Evolutionary conservation across 805 yeast genomes (phyloP), one percentile per base, ranked within the genome.

Genomic region (Lachancea fermentati): DNA sequence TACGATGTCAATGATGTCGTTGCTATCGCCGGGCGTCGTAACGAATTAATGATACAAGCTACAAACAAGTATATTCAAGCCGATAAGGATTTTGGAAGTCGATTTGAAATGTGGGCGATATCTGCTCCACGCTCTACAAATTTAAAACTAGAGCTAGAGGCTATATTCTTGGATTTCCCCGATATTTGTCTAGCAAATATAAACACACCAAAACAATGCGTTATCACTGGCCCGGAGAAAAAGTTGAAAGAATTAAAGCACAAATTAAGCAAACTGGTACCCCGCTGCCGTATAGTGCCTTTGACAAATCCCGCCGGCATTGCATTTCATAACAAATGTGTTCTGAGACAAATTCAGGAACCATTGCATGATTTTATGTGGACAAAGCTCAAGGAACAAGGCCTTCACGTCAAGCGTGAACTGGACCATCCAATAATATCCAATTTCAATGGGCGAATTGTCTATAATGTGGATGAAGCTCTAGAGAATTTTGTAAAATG

Each of bases 281-380:
- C 56, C 22, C 37, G 51, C 18, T 44, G 53, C 34, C 49, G 57
- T 38, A 54, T 55, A 14, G 55, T 58, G 4, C 57, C 51, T 38
- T 42, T 59, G 34, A 50, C 57, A 2, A 61, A 60, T 34, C 64
- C 66, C 15, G 44, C 49, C 34, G 49, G 57, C 32, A 48, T 62
- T 12, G 60, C 67, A 18, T 62, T 62, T 35, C 67, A 62, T 45
- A 60, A 62, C 34, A 51, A 45, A 19, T 54, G 48, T 9, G 60
- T 62, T 4, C 38, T 62, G 32, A 46, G 55, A 34, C 50, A 60
- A 11, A 51, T 60, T 5, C 57, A 55, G 33, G 65, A 58, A 37
- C 63, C 63, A 5, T 34, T 62, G 26, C 54, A 60, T 39, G 63
- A 61, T 36, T 61, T 42, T 34, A 60, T 61, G 12, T 61, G 61